Base-by-base conservation (phyloP, 1,139 yeast genomes). In the Candida glucosophila region DNA sequence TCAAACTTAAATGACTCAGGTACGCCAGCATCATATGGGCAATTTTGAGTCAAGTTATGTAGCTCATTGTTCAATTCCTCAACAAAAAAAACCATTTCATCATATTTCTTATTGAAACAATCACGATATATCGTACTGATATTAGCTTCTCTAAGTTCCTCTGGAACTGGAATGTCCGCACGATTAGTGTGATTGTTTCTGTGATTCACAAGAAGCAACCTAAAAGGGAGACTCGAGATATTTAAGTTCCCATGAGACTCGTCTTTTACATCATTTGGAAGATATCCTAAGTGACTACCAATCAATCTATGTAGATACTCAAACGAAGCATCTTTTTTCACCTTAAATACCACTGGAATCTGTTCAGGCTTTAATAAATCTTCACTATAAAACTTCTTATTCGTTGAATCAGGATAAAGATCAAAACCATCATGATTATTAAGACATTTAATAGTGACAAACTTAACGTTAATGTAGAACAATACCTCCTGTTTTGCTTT, bases 401-500 rank as follows among this genome's bases (percentile, higher is more conserved):
- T 57, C 0, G 65, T 55, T 8, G 68, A 63, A 45, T 77, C 78
- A 10, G 82, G 77, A 10, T 80, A 82, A 24, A 80, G 47, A 47
- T 88, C 97, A 47, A 82, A 80, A 0, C 93, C 94, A 40, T 72
- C 62, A 44, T 73, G 79, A 26, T 67, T 56, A 31, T 58, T 55
- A 41, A 81, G 77, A 27, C 75, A 70, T 3, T 54, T 44, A 5
- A 54, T 47, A 3, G 77, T 62, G 26, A 72, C 70, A 19, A 82
- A 54, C 34, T 72, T 68, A 24, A 82, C 67, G 29, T 67, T 68
- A 30, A 77, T 66, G 47, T 75, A 85, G 29, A 82, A 59, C 37
- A 83, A 85, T 43, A 81, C 85, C 45, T 88, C 96, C 40, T 80
- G 88, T 26, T 68, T 64, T 36, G 78, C 82, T 34, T 65, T 67